A percentile compares a stretch with the other conserved stretches of the same genome.
These are phyloP conservation scores for Ajuga chamaepitys DNA, from an alignment of 257 asterid genomes.

Conservation along the genomic window DNA sequence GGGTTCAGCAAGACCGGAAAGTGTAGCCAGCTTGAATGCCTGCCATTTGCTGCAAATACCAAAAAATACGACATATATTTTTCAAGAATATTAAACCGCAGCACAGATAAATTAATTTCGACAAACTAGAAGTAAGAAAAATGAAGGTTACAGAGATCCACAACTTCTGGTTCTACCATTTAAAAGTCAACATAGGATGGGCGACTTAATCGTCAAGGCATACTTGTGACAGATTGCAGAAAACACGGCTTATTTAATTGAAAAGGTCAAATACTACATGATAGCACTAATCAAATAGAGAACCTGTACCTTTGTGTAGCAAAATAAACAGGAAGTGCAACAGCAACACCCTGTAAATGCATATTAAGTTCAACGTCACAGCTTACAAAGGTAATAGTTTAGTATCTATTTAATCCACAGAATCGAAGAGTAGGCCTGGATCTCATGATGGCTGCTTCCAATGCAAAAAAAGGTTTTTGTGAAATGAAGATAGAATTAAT, in stretches of 20 bases:
- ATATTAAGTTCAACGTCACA: slow-evolving; percentile 1
- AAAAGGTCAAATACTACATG: not conserved
- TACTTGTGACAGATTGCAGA: not conserved
- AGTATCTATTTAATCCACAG: not conserved
- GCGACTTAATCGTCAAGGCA: not conserved
- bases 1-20: slow-evolving; percentile 96
- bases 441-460: not conserved
- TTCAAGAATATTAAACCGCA: not conserved
- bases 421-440: not conserved
- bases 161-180: not conserved
- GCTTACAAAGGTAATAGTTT: not conserved
- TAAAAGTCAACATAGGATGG: not conserved
- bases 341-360: slow-evolving; percentile 83
- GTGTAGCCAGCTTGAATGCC: slow-evolving; percentile 97
- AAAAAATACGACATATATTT: not conserved
- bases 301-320: slow-evolving; percentile 75
- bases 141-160: not conserved
- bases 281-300: slow-evolving; percentile 6
- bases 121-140: not conserved
- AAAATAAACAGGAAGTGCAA: slow-evolving; percentile 94
- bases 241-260: not conserved
- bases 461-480: not conserved
- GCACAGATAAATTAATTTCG: not conserved
- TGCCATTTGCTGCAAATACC: slow-evolving; percentile 76
- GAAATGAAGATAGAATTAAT: not conserved